A percentile compares a stretch with the other conserved stretches of the same genome.
These are phyloP conservation scores for Pneumocystis oryctolagi DNA, from an alignment of 1,139 yeast species.

Conservation along the genomic window DNA sequence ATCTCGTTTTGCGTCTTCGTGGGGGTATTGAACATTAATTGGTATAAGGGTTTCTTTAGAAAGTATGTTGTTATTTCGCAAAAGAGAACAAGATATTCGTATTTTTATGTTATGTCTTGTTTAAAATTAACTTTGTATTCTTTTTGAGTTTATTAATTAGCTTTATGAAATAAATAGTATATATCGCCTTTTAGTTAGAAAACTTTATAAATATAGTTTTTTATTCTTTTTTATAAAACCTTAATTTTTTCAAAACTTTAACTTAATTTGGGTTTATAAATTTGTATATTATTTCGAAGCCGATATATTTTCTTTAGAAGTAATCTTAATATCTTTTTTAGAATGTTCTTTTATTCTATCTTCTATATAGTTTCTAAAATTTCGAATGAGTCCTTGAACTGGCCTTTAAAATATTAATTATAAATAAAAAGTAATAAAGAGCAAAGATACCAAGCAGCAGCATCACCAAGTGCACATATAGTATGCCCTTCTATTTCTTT, in stretches of 20 bases:
- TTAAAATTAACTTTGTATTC: neutral
- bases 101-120: neutral
- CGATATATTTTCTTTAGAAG: neutral
- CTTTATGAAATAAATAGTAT: neutral
- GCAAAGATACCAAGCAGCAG: constrained; percentile 74
- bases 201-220: neutral
- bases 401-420: neutral
- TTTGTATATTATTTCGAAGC: neutral
- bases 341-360: constrained; percentile 39
- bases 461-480: constrained; percentile 82
- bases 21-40: no score
- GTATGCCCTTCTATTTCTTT: constrained; percentile 75
- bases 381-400: constrained; percentile 67
- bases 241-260: no score
- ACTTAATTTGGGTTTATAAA: neutral
- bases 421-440: neutral
- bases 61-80: no score
- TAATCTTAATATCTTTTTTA: neutral
- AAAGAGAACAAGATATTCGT: no score
- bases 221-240: no score
- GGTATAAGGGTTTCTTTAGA: no score
- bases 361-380: constrained; percentile 68
- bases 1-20: constrained; percentile 72
- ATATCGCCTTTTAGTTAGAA: neutral
- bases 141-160: neutral